A percentile compares a stretch with the other conserved stretches of the same genome.
Evolutionary conservation across 768 basidiomycete species (phyloP).

Genomic region (Floccularia luteovirens): DNA sequence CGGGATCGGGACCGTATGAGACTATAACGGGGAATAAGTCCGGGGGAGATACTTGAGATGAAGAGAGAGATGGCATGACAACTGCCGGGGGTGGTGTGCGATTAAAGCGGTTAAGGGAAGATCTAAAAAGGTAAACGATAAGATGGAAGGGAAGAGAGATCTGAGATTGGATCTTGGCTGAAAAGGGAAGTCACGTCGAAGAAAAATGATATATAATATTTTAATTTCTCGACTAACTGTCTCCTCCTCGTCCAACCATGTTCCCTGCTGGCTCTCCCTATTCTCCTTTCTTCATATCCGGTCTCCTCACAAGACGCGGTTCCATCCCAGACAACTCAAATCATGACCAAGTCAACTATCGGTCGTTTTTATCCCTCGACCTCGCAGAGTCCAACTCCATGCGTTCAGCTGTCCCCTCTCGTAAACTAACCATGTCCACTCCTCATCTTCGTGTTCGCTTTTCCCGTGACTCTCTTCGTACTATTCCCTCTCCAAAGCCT

Average conservation of each 20-base stretch:
- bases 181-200: too few relatives aligned
- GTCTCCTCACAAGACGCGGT: constrained; percentile 33
- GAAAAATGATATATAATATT: too few relatives aligned
- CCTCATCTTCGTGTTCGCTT: constrained; percentile 17
- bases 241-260: constrained; percentile 16
- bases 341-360: constrained; percentile 29
- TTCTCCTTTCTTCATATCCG: constrained; percentile 60
- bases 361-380: constrained; percentile 66
- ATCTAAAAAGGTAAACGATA: too few relatives aligned
- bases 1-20: too few relatives aligned
- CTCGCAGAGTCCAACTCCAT: constrained; percentile 46
- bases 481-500: constrained; percentile 54
- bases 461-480: constrained; percentile 32
- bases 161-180: too few relatives aligned
- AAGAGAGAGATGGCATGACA: too few relatives aligned
- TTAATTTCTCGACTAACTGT: too few relatives aligned
- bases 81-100: too few relatives aligned
- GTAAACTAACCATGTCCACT: constrained; percentile 13
- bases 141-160: too few relatives aligned
- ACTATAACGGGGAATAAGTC: too few relatives aligned
- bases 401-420: constrained; percentile 28
- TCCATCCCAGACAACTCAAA: constrained; percentile 25
- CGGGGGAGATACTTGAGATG: too few relatives aligned
- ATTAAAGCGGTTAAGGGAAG: too few relatives aligned
- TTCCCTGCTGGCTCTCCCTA: constrained; percentile 41